Evolutionary conservation across 148 eudicot species (phyloP).

Genomic region (Pouteria glomerata): DNA sequence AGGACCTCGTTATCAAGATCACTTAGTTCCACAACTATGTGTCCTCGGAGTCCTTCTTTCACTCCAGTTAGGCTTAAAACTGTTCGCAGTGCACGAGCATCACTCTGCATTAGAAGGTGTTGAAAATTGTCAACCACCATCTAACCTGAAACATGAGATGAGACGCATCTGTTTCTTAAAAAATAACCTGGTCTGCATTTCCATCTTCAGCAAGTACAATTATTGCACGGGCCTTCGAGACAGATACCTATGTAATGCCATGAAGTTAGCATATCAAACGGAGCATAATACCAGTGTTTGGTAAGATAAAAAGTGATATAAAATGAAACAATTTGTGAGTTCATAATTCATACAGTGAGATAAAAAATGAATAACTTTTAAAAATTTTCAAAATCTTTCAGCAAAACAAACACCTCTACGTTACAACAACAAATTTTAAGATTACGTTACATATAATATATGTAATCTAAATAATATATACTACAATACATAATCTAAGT

Average conservation of each 20-base stretch:
- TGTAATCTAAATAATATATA: no score
- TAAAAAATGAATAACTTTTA: no score
- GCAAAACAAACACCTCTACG: no score
- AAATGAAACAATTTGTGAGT: no score
- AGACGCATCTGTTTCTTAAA: not conserved
- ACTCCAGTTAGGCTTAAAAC: conserved; percentile 57
- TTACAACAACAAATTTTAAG: no score
- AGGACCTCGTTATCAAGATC: conserved; percentile 63
- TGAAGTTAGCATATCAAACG: conserved; percentile 16
- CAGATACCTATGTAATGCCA: conserved; percentile 35
- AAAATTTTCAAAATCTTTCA: no score
- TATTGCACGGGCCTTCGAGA: conserved; percentile 59
- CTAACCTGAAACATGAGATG: not conserved
- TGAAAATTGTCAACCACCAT: not conserved
- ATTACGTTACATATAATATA: no score
- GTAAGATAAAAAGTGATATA: no score
- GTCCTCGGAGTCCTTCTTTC: conserved; percentile 47
- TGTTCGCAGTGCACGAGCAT: conserved; percentile 63
- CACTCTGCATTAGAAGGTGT: conserved; percentile 34
- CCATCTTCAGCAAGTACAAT: conserved; percentile 65
- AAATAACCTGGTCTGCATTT: conserved; percentile 57
- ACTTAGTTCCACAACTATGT: conserved; percentile 57
- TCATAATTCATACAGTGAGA: no score
- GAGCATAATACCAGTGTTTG: not conserved
- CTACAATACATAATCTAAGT: no score